Percentiles rank a stretch among this genome's conserved stretches.
Conservation (phyloP, 2,329 filamentous ascomycete species). For the Sporothrix pallida region DNA sequence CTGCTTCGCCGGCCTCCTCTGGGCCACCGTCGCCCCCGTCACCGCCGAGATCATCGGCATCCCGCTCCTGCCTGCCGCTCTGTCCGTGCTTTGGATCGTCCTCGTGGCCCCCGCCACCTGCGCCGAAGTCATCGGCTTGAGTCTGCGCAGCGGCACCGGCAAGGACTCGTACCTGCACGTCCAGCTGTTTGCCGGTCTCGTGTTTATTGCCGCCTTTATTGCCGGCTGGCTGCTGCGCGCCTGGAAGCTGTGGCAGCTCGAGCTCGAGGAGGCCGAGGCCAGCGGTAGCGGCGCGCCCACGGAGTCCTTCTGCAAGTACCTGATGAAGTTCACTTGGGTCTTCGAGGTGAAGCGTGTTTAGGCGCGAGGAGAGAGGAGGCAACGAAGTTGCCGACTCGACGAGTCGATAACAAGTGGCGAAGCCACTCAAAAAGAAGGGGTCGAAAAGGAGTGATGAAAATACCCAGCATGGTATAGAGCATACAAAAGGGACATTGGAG, state of each 20-base stretch:
- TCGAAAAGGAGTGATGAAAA: background rate
- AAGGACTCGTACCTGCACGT: conserved; percentile 56
- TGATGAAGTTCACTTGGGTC: conserved; percentile 37
- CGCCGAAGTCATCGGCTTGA: conserved; percentile 64
- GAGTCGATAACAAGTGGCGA: too few relatives aligned
- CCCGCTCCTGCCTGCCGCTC: conserved; percentile 66
- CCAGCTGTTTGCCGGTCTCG: conserved; percentile 65
- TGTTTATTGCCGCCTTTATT: conserved; percentile 62
- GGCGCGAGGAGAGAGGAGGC: background rate
- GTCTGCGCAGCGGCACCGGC: conserved; percentile 53
- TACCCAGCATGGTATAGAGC: background rate
- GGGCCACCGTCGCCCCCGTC: conserved; percentile 71
- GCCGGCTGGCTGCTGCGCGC: conserved; percentile 53
- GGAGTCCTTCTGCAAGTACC: conserved; percentile 32
- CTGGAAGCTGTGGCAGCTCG: conserved; percentile 52
- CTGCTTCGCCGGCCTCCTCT: conserved; percentile 72
- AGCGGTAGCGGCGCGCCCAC: background rate
- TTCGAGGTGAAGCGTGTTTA: conserved; percentile 34
- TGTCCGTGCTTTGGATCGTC: conserved; percentile 75
- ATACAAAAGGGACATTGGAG: conserved; percentile 8
- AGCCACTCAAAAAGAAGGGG: background rate
- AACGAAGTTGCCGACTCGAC: too few relatives aligned
- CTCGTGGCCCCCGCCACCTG: conserved; percentile 74
- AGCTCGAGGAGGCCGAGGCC: conserved; percentile 37
- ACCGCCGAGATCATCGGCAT: conserved; percentile 76